Evolutionary conservation across 169 alveolate genomes (phyloP), one percentile per base, ranked within the genome.

Genomic region (Cryptosporidium sp.): DNA sequence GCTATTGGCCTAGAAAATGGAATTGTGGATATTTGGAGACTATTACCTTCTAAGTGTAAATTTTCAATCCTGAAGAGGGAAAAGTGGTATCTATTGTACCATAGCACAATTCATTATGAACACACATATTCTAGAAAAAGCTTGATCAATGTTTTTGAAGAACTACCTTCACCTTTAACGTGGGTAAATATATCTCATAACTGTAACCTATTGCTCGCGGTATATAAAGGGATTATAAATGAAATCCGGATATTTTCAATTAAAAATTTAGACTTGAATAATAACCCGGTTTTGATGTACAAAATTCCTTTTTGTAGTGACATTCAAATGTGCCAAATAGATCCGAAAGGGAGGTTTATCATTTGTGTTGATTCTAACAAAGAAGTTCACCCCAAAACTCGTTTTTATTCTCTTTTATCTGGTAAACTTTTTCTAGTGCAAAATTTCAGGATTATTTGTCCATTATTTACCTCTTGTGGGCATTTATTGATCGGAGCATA

Each of bases 351-450:
- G 7, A 45, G 85, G 21, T 71, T 71, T 55, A 31, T 71, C 18
- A 43, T 71, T 29, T 71, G 85, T 21, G 67, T 71, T n/a, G 85
- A 71, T 71, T 71, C 85, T 7, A 71, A n/a, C 31, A 71, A 43
- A 50, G 85, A 71, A 55, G 8, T 50, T 21, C n/a, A 45, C 33
- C 85, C 85, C 8, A 18, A 71, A 29, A 71, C 85, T 14, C 51
- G 70, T 29, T 48, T 71, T 50, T 71, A 71, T 29, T 71, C 85
- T 14, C 41, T 71, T 48, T 14, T 23, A 31, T 31, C 67, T 6
- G 85, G 85, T 51, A 26, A 71, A 26, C 48, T 71, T 21, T 48
- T 71, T 50, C 37, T 52, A 9, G 35, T 23, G 21, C 48, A 31
- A 16, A 51, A 71, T 16, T 71, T 50, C 62, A 71, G 85, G 16